phyloP scores from a whole-genome alignment of 129 eudicot species.

The Dittrichia graveolens region DNA sequence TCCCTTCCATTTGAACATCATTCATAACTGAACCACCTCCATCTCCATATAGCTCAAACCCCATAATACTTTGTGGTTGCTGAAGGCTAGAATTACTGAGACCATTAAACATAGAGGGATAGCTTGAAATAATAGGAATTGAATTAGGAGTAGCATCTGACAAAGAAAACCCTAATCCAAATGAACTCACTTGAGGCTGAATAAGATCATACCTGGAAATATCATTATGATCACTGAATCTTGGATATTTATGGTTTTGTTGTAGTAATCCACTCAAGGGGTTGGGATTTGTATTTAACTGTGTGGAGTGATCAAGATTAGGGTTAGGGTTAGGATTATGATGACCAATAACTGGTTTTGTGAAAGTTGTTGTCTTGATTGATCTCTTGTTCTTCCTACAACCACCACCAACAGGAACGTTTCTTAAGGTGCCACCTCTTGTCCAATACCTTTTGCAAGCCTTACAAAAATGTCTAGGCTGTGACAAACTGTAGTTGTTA shows the following conservation, averaged over 20 bases:
- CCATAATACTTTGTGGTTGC: constrained; percentile 41
- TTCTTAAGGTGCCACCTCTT: constrained; percentile 76
- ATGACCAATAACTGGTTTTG: constrained; percentile 1
- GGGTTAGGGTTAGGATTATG: constrained; percentile 22
- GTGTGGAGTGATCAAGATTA: constrained; percentile 23
- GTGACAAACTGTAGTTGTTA: constrained; percentile 81
- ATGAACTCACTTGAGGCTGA: constrained; percentile 46
- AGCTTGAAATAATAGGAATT: constrained; percentile 32
- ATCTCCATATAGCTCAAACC: constrained; percentile 40
- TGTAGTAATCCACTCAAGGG: constrained; percentile 54
- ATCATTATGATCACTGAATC: constrained; percentile 33
- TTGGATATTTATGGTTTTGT: constrained; percentile 41
- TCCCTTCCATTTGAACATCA: constrained; percentile 49
- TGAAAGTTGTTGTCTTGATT: constrained; percentile 39
- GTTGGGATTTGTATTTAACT: constrained; percentile 22
- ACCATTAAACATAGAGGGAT: constrained; percentile 35
- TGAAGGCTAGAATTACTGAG: constrained; percentile 36
- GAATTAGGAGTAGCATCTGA: constrained; percentile 35
- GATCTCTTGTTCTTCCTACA: constrained; percentile 72
- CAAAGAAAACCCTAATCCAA: constrained; percentile 73
- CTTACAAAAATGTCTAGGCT: constrained; percentile 85
- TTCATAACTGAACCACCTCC: constrained; percentile 20
- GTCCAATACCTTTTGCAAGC: constrained; percentile 91
- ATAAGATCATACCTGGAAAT: constrained; percentile 36
- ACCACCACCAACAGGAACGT: constrained; percentile 88